Conservation (phyloP, 305 asterid species). For the Fraxinus nigra region DNA sequence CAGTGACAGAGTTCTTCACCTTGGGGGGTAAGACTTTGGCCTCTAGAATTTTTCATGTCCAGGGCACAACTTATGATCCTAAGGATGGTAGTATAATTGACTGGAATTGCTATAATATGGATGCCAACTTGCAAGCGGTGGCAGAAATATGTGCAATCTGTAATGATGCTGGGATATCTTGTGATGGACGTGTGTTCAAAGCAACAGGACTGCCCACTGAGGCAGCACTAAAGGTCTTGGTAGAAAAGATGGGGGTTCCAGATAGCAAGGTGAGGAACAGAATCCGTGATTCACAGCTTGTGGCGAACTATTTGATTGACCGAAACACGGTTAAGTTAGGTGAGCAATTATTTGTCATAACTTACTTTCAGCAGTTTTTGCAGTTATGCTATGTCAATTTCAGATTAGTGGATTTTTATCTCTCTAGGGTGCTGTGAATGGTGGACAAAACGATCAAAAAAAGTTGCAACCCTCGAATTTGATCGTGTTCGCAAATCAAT, state of each 20-base stretch:
- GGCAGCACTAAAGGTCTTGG: conserved; percentile 95
- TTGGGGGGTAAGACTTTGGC: conserved; percentile 49
- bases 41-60: conserved; percentile 49
- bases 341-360: conserved; percentile 23
- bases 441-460: conserved; percentile 74
- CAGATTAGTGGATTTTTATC: neutral
- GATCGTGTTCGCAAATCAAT: conserved; percentile 88
- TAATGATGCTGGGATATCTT: conserved; percentile 75
- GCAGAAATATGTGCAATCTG: conserved; percentile 88
- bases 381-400: conserved; percentile 6
- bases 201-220: conserved; percentile 91
- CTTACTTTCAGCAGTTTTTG: conserved; percentile 13
- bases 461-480: conserved; percentile 79
- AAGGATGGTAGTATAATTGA: conserved; percentile 72
- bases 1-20: conserved; percentile 69
- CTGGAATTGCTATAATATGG: conserved; percentile 71
- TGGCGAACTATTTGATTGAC: conserved; percentile 68
- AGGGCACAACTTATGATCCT: conserved; percentile 90
- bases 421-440: conserved; percentile 74
- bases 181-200: conserved; percentile 63
- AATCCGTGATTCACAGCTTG: conserved; percentile 49
- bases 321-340: conserved; percentile 58
- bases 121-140: conserved; percentile 54
- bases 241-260: conserved; percentile 88
- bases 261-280: conserved; percentile 52